Evolutionary conservation across 805 yeast species (phyloP).

Genomic region (Ogataea naganishii): DNA sequence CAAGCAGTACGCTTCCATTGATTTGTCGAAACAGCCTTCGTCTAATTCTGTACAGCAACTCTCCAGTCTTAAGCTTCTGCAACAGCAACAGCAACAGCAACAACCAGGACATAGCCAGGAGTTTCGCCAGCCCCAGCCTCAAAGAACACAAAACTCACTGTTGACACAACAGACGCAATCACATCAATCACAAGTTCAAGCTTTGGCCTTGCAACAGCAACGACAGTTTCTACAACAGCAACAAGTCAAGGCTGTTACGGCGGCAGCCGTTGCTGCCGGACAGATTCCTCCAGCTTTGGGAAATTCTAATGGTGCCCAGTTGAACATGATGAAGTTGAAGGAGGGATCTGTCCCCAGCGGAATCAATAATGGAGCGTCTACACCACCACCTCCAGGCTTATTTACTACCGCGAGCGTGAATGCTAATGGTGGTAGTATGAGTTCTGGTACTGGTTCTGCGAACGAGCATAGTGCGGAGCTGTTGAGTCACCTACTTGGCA

Average conservation of each 20-base stretch:
- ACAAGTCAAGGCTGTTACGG: slow-evolving; percentile 9
- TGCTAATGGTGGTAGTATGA: slow-evolving; percentile 6
- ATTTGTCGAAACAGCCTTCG: too few species aligned
- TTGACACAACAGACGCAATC: slow-evolving; percentile 1
- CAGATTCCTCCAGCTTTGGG: slow-evolving; percentile 6
- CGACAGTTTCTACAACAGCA: slow-evolving; percentile 23
- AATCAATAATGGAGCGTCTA: slow-evolving; percentile 31
- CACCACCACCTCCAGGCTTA: slow-evolving; percentile 74
- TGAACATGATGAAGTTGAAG: slow-evolving; percentile 4
- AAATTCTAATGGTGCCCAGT: slow-evolving; percentile 1
- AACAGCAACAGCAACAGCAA: slow-evolving; percentile 24
- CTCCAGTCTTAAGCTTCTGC: too few species aligned
- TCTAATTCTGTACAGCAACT: too few species aligned
- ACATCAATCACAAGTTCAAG: slow-evolving; percentile 1
- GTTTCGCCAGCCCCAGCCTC: slow-evolving; percentile 2
- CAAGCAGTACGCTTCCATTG: too few species aligned
- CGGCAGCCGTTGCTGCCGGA: slow-evolving; percentile 9
- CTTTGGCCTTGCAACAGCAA: slow-evolving; percentile 22
- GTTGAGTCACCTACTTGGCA: slow-evolving; percentile 77
- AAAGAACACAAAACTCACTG: background rate
- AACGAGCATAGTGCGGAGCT: slow-evolving; percentile 47
- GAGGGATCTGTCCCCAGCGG: slow-evolving; percentile 13
- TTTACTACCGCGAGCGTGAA: slow-evolving; percentile 18
- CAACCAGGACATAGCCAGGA: slow-evolving; percentile 7
- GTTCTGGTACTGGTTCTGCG: slow-evolving; percentile 7